phyloP scores from a whole-genome alignment of 2,329 filamentous ascomycete genomes.

The Colletotrichum ledebouriae region DNA sequence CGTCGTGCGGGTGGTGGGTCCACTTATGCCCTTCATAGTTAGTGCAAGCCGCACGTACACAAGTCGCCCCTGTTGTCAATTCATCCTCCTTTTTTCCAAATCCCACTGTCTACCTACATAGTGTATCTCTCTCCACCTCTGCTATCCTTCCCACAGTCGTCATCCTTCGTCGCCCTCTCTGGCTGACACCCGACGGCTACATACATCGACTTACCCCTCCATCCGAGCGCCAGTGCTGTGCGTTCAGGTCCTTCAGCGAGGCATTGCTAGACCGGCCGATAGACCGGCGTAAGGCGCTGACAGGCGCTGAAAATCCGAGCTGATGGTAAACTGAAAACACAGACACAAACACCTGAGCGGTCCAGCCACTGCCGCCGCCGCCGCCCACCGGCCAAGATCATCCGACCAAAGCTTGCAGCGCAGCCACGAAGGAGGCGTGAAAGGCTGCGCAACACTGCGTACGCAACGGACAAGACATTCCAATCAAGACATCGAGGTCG shows the following conservation, averaged over 20 bases:
- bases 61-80: neutral
- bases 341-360: conserved; percentile 4
- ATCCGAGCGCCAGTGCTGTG: neutral
- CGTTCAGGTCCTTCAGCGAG: conserved; percentile 17
- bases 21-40: conserved; percentile 18
- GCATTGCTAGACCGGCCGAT: conserved; percentile 18
- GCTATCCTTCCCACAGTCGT: too few relatives aligned
- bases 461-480: conserved; percentile 21
- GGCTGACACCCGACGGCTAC: neutral
- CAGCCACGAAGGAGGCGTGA: conserved; percentile 20
- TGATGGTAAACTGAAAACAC: neutral
- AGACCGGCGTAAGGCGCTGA: conserved; percentile 1
- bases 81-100: conserved; percentile 4
- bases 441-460: conserved; percentile 19
- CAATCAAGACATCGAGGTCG: conserved; percentile 7
- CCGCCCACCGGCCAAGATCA: conserved; percentile 25
- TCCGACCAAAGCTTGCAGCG: conserved; percentile 21
- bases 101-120: neutral
- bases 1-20: conserved; percentile 25
- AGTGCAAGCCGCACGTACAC: conserved; percentile 17
- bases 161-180: conserved; percentile 4
- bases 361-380: conserved; percentile 29
- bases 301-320: neutral
- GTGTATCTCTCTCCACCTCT: neutral
- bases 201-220: neutral